Percentiles rank a stretch among this genome's conserved stretches.
These are phyloP conservation scores for Hypoxylon fuscum DNA, from an alignment of 495 filamentous ascomycete genomes.

Conservation along the genomic window DNA sequence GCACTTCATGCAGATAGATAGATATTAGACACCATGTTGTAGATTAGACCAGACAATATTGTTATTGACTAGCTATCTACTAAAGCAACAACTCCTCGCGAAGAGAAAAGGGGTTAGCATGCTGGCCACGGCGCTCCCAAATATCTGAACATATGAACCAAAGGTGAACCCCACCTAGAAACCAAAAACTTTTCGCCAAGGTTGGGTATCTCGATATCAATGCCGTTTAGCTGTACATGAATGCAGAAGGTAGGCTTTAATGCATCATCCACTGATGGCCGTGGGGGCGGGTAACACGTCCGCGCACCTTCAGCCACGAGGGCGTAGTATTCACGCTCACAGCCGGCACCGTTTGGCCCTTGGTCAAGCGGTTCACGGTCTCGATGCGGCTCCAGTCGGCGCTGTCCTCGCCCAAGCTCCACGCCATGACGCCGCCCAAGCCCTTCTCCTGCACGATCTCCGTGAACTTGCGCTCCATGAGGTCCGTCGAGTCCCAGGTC, in stretches of 20 bases:
- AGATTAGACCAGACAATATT: neutral
- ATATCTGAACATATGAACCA: neutral
- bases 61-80: slow-evolving; percentile 3
- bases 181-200: too few relatives aligned
- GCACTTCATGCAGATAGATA: neutral
- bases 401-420: slow-evolving; percentile 70
- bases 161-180: too few relatives aligned
- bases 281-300: slow-evolving; percentile 4
- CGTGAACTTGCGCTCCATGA: slow-evolving; percentile 65
- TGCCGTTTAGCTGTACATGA: too few relatives aligned
- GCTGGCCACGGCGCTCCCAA: neutral
- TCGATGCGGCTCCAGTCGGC: slow-evolving; percentile 57
- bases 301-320: neutral
- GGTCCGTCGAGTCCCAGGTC: slow-evolving; percentile 69
- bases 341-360: neutral
- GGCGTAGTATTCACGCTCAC: too few relatives aligned
- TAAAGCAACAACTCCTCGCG: slow-evolving; percentile 1
- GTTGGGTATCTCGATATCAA: too few relatives aligned
- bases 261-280: neutral
- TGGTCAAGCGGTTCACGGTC: slow-evolving; percentile 37
- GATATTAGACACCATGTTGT: neutral
- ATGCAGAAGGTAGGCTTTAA: too few relatives aligned
- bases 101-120: slow-evolving; percentile 15
- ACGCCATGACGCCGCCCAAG: slow-evolving; percentile 66
- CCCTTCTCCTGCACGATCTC: slow-evolving; percentile 63